Conservation (phyloP, 257 asterid species). For the Paulownia fortunei region DNA sequence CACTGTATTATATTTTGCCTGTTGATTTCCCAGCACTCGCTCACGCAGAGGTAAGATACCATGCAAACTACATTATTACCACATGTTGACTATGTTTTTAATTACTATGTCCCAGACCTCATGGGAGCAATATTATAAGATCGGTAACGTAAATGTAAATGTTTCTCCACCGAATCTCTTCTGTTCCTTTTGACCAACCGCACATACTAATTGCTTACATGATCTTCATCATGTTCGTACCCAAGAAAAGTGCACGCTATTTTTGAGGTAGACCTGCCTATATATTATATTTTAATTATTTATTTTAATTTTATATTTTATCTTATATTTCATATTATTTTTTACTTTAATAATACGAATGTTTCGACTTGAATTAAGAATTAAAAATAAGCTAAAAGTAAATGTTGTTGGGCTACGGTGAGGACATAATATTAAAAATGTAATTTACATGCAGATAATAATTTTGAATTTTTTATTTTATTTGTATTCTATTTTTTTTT, state of each 20-base stretch:
- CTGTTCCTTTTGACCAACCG: neutral
- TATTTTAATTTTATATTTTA: no score
- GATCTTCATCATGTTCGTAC: neutral
- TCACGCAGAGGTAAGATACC: conserved; percentile 1
- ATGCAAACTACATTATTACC: conserved; percentile 25
- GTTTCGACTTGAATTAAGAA: no score
- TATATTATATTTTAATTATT: no score
- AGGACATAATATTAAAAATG: no score
- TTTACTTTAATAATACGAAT: no score
- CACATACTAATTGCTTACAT: neutral
- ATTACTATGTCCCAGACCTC: conserved; percentile 1
- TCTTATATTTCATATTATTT: no score
- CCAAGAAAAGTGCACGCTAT: no score
- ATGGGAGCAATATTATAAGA: neutral
- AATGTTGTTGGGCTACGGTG: no score
- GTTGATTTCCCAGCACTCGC: conserved; percentile 18
- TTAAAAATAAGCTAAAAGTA: no score
- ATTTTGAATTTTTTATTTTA: no score
- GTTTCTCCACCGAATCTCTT: neutral
- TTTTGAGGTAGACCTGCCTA: neutral
- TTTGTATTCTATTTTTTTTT: no score
- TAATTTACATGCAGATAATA: no score
- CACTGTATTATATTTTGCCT: neutral
- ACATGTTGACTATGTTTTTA: neutral
- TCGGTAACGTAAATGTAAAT: neutral